Conservation (phyloP, 371 early-diverging fungal genomes). For the Haplosporangium sp. region DNA sequence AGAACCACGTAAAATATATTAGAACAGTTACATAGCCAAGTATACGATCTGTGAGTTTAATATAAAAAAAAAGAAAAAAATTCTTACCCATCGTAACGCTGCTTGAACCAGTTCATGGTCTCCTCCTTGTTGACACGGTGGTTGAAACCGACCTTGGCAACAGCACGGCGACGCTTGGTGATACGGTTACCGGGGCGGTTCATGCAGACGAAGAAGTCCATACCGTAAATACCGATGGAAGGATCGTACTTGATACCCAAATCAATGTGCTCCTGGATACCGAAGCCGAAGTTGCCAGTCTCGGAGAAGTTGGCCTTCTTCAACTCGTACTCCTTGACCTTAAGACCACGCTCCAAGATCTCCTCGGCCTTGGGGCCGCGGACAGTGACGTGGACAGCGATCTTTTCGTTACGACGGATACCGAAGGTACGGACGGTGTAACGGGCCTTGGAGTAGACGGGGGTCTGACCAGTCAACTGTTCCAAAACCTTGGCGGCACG, state of each 20-base stretch:
- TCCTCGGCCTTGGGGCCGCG: constrained; percentile 92
- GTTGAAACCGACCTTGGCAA: constrained; percentile 88
- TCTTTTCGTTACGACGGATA: constrained; percentile 99
- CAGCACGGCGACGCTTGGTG: constrained; percentile 94
- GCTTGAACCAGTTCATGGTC: constrained; percentile 89
- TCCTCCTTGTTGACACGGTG: constrained; percentile 96
- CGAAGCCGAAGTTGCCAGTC: constrained; percentile 99
- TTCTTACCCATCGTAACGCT: constrained; percentile 58
- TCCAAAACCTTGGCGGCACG: constrained; percentile 99
- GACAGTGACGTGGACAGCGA: constrained; percentile 99
- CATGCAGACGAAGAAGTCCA: constrained; percentile 91
- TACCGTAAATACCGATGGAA: constrained; percentile 97
- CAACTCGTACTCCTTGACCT: constrained; percentile 87
- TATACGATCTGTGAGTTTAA: constrained; percentile 27
- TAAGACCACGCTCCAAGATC: constrained; percentile 99
- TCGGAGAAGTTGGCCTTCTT: constrained; percentile 95
- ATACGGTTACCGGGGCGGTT: constrained; percentile 98
- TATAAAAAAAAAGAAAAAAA: constrained; percentile 1
- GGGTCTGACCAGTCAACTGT: constrained; percentile 99
- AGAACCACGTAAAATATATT: constrained; percentile 52
- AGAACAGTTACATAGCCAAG: no score
- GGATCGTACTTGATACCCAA: constrained; percentile 99
- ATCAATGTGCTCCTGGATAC: constrained; percentile 99
- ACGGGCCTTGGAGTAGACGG: constrained; percentile 99
- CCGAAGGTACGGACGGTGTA: constrained; percentile 99